Percentiles rank a stretch among this genome's conserved stretches.
phyloP scores from a whole-genome alignment of 2,329 filamentous ascomycete species.

The Coniochaeta pulveracea region DNA sequence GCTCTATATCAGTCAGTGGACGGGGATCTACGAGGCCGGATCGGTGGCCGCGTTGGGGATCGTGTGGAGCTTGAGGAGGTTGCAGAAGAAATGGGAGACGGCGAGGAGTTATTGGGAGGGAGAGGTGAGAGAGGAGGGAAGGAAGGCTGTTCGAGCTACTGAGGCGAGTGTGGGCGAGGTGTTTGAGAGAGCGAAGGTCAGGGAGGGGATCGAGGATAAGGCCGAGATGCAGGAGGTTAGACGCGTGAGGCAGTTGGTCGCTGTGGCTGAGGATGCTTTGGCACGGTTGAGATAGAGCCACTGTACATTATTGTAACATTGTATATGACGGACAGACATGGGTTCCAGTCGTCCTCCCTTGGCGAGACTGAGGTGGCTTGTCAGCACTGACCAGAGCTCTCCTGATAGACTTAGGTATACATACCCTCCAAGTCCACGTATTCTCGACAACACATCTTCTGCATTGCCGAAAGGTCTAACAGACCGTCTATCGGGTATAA shows the following conservation, averaged over 20 bases:
- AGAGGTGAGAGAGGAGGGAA: constrained; percentile 55
- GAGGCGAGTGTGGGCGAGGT: constrained; percentile 40
- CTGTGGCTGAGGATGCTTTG: constrained; percentile 37
- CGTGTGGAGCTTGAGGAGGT: constrained; percentile 43
- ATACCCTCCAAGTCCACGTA: neutral
- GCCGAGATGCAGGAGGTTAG: constrained; percentile 21
- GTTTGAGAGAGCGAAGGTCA: constrained; percentile 22
- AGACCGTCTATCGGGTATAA: neutral
- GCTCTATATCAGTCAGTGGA: constrained; percentile 39
- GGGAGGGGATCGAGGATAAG: constrained; percentile 11
- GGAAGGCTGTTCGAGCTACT: constrained; percentile 46
- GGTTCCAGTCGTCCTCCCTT: neutral
- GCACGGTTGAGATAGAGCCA: constrained; percentile 29
- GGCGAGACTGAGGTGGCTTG: neutral
- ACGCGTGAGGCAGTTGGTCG: constrained; percentile 31
- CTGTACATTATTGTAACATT: constrained; percentile 11
- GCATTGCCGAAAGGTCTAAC: neutral
- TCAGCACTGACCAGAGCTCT: neutral
- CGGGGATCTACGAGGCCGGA: constrained; percentile 49
- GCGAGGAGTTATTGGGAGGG: constrained; percentile 52
- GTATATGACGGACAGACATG: constrained; percentile 4
- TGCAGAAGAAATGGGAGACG: constrained; percentile 53
- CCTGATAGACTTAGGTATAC: neutral
- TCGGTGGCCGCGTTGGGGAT: constrained; percentile 50
- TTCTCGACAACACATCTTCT: neutral